Base-by-base conservation (phyloP, 345 rosid species). In the Cardamine chenopodiifolia region DNA sequence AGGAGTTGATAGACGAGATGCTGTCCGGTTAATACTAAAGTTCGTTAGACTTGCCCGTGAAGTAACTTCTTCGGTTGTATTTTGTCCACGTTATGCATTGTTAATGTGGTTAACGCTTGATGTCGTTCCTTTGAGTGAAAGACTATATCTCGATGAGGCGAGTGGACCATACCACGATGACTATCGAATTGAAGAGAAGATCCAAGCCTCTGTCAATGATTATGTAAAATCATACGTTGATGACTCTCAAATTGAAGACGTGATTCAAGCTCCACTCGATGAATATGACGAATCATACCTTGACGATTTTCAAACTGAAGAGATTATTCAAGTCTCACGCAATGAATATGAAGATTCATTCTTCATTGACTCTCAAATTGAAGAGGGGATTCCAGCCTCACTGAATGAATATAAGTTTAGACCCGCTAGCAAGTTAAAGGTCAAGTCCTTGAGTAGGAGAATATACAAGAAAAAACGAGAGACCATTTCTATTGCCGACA, bases 341-440 rank as follows among this genome's bases (percentile, higher is more conserved):
- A 13, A 37, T 37, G 42, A 37, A 10, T 37, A 37, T 11, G 20
- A 40, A n/a, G 48, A 64, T 25, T 25, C 26, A 6, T 13, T 12
- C 34, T 13, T 70, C 5, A 13, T 39, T 31, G 56, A n/a, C 54
- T 8, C 26, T 63, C 35, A 42, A 4, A 4, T 42, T 0, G 70
- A 64, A 15, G 70, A 63, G 54, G 56, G 2, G 17, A 29, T 31
- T 42, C 26, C 1, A 29, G 57, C 58, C 14, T 44, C 71, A 13
- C 20, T 65, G 0, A 29, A 15, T 35, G 67, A 35, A 12, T 8
- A 12, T 31, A 66, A 74, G n/a, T 17, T 34, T 66, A 34, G 4
- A 47, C 72, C 59, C 5, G 40, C 60, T 13, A 66, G 32, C 15
- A 73, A 65, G 50, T 45, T 55, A 55, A 62, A 15, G 28, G 29